Base-by-base conservation (phyloP, 192 early-diverging fungal genomes). In the Mortierella alpina region DNA sequence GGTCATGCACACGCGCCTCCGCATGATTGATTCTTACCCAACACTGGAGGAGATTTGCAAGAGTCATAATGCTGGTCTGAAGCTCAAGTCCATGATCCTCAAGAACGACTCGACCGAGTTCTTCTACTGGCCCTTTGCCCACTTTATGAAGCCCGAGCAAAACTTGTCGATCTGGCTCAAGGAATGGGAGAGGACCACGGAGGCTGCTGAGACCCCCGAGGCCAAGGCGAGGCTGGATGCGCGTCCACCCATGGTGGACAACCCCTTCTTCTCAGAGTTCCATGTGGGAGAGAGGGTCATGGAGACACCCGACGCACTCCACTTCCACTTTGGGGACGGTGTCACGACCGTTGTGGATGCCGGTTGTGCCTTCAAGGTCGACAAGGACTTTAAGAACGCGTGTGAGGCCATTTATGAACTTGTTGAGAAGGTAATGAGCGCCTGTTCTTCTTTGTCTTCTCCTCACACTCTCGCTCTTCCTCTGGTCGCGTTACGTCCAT, bases 51-150 rank as follows among this genome's bases (percentile, higher is more conserved):
- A 62, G 1, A 0, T 60, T 20, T 71, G 70, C 6, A 31, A 49
- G 4, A 49, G 22, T 5, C 7, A 65, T 0, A 46, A 82, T 52
- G 68, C 63, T 39, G 62, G 57, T 63, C 17, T 62, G 56, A 58
- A 57, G 5, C 44, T 82, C n/a, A 72, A 72, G 39, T 46, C 47
- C 20, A 47, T 54, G 51, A 18, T 72, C 18, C 44, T 67, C 39
- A 42, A 72, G 44, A 62, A 67, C 23, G 77, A 83, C 23, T 39
- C 59, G 12, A 46, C 70, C 56, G 67, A 82, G 61, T 59, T 86
- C 17, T 60, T 86, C 4, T 69, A 86, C 73, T 84, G 82, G 82
- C 77, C 84, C 13, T 82, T 84, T 62, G 70, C 76, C 22, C 17
- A 48, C 9, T 65, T 54, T 22, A 66, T 54, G 59, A 18, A 73